These are phyloP conservation scores for Pyrus pyrifolia DNA, from an alignment of 306 rosid genomes.

Conservation along the genomic window DNA sequence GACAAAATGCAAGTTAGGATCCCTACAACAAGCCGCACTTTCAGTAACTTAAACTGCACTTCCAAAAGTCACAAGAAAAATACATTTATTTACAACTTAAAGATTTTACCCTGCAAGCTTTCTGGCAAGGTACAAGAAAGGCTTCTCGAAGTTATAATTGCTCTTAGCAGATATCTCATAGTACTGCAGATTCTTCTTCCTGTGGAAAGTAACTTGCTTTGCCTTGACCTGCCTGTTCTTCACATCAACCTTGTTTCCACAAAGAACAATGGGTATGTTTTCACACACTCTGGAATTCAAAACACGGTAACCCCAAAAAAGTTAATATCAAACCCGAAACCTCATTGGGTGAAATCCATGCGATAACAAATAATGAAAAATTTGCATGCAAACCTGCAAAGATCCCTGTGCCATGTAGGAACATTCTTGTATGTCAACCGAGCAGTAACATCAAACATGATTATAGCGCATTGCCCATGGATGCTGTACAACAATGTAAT, in stretches of 20 bases:
- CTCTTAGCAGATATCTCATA: constrained; percentile 85
- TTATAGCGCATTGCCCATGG: constrained; percentile 77
- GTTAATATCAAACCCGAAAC: not conserved
- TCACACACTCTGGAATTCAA: constrained; percentile 61
- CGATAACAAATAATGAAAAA: not conserved
- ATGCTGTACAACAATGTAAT: constrained; percentile 31
- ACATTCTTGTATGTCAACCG: constrained; percentile 69
- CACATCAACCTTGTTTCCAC: constrained; percentile 85
- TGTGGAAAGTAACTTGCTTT: constrained; percentile 78
- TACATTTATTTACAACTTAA: not conserved
- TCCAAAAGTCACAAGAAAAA: not conserved
- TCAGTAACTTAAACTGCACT: not conserved
- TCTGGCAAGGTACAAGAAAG: constrained; percentile 74
- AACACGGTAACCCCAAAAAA: not conserved
- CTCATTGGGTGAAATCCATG: not conserved
- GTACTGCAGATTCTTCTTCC: constrained; percentile 77
- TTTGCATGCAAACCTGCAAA: constrained; percentile 39
- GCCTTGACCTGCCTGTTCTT: constrained; percentile 88
- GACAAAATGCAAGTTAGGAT: constrained; percentile 70
- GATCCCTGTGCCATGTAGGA: constrained; percentile 81
- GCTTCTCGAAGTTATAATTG: constrained; percentile 75
- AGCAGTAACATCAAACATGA: constrained; percentile 79
- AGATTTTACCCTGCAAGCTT: constrained; percentile 72
- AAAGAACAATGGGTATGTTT: constrained; percentile 74
- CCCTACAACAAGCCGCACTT: constrained; percentile 36